phyloP scores from a whole-genome alignment of 805 yeast species.

The Hanseniaspora hatyaiensis region DNA sequence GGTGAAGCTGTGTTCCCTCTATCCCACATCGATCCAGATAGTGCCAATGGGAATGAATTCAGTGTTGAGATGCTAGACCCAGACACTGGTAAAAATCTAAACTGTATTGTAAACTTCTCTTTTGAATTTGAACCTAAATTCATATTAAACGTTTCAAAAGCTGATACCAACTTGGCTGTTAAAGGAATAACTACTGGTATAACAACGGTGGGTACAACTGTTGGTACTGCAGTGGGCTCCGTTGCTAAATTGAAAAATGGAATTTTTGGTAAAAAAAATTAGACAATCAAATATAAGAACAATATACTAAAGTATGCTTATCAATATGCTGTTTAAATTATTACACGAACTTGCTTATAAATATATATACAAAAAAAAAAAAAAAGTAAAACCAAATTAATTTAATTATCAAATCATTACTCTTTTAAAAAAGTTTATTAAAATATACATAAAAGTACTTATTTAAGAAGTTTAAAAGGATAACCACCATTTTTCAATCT shows the following conservation, averaged over 20 bases:
- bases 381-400: too few species aligned
- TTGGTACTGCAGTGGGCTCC: slow-evolving; percentile 35
- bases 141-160: slow-evolving; percentile 36
- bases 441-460: slow-evolving; percentile 15
- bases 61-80: slow-evolving; percentile 39
- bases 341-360: too few species aligned
- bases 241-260: slow-evolving; percentile 34
- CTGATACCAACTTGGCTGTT: slow-evolving; percentile 37
- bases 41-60: slow-evolving; percentile 35
- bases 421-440: not conserved
- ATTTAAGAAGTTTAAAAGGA: slow-evolving; percentile 51
- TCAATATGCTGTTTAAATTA: too few species aligned
- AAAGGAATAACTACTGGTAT: slow-evolving; percentile 41
- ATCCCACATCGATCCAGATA: slow-evolving; percentile 47
- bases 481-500: slow-evolving; percentile 60
- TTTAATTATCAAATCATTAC: not conserved
- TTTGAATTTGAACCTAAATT: slow-evolving; percentile 62
- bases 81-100: slow-evolving; percentile 32
- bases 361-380: not conserved
- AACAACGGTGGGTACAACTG: slow-evolving; percentile 33
- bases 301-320: not conserved
- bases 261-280: slow-evolving; percentile 29
- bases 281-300: not conserved
- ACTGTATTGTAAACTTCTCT: slow-evolving; percentile 52
- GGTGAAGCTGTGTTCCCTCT: slow-evolving; percentile 54